Evolutionary conservation across 495 filamentous ascomycete genomes (phyloP), one percentile per base, ranked within the genome.

Genomic region (Trichoderma virens): DNA sequence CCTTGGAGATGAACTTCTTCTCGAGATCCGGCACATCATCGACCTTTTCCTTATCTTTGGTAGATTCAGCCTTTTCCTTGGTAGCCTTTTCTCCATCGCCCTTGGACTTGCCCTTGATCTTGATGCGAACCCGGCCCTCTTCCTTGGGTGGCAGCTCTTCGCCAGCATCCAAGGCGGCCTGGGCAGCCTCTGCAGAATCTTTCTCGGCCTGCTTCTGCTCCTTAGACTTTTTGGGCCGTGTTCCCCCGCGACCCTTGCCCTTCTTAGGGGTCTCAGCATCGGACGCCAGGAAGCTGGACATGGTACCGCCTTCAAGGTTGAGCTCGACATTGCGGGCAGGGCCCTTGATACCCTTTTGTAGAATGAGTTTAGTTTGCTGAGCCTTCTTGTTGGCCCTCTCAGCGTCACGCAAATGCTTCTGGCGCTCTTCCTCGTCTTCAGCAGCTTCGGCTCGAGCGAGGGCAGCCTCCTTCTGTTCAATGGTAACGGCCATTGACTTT

Each of bases 151-250:
- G 81, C 5, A 85, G 80, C 66, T 96, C 91, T 28, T 95, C 89
- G 61, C 90, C 91, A 62, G 87, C 87, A 62, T 95, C 89, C 67
- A 96, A 80, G 18, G 90, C 90, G 65, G 90, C 87, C 67, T 93
- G 92, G 27, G 90, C 92, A 65, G 90, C 90, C 66, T 93, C 91
- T 60, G 96, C 94, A 3, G 88, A 85, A 71, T 97, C 92, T 73
- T 97, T 95, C 74, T 96, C 92, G 34, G 92, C 89, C 71, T 96
- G 90, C 73, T 97, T 97, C 78, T 97, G 92, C 71, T 97, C 93
- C 76, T 96, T 97, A 39, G 90, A 93, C 72, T 97, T 97, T 73
- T 88, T 89, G 4, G 84, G 88, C 5, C 90, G 80, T 5, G 83
- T 81, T 14, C 90, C 89, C 23, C 83, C 82, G 31, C 88, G 83